A percentile compares a stretch with the other conserved stretches of the same genome.
phyloP scores from a whole-genome alignment of 208 protist genomes.

The Leishmania braziliensis region DNA sequence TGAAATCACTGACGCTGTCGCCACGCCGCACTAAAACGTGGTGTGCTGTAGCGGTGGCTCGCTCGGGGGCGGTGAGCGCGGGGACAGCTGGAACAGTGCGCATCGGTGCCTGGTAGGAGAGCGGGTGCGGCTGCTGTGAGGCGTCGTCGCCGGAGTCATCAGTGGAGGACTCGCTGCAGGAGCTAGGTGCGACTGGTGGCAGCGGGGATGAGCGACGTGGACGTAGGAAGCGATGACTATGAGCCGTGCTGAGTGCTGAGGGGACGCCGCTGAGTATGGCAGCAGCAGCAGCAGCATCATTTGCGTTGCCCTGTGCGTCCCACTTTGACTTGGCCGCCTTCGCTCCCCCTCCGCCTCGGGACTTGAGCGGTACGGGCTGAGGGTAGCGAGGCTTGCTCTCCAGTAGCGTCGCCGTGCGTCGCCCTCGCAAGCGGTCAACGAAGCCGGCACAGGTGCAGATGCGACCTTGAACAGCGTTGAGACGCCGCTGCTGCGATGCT shows the following conservation, averaged over 20 bases:
- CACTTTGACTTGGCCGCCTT: background rate
- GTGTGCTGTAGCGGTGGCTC: background rate
- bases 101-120: constrained; percentile 16
- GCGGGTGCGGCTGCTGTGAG: background rate
- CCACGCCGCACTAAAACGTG: background rate
- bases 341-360: too few relatives aligned
- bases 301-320: background rate
- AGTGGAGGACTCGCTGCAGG: constrained; percentile 14
- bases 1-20: background rate
- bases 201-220: constrained; percentile 24
- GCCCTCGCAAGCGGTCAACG: constrained; percentile 3
- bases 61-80: background rate
- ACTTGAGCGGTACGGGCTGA: background rate
- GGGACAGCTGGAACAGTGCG: background rate
- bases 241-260: constrained; percentile 2
- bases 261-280: background rate
- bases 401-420: constrained; percentile 15
- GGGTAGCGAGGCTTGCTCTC: constrained; percentile 29
- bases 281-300: background rate
- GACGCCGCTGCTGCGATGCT: background rate
- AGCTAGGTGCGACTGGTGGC: constrained; percentile 27
- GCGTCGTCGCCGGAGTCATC: constrained; percentile 2
- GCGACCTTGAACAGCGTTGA: constrained; percentile 13
- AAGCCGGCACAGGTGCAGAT: constrained; percentile 19
- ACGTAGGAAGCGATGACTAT: constrained; percentile 13